These are phyloP conservation scores for Wickerhamiella azyma DNA, from an alignment of 805 yeast genomes.

Conservation along the genomic window DNA sequence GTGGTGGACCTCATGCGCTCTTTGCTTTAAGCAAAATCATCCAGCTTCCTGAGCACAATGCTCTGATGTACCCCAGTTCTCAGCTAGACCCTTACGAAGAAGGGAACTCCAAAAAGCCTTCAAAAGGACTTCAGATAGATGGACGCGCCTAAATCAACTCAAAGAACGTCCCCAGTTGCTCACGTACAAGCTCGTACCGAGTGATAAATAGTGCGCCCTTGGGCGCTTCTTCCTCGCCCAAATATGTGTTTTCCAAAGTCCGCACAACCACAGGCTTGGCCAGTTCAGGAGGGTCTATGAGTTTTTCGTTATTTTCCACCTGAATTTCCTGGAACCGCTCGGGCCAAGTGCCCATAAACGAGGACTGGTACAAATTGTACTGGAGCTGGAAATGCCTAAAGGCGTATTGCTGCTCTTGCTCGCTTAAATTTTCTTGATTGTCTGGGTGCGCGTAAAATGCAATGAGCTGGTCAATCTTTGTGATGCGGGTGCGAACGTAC, in stretches of 20 bases:
- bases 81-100: no score
- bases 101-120: no score
- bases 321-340: slow-evolving; percentile 56
- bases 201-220: slow-evolving; percentile 62
- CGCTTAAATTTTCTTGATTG: slow-evolving; percentile 12
- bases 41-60: no score
- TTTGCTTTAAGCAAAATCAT: no score
- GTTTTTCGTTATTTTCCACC: slow-evolving; percentile 47
- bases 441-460: slow-evolving; percentile 41
- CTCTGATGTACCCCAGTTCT: no score
- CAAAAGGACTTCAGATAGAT: no score
- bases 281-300: slow-evolving; percentile 71
- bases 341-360: slow-evolving; percentile 59
- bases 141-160: slow-evolving; percentile 12
- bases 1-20: no score
- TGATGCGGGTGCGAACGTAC: slow-evolving; percentile 63
- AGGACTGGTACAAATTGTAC: slow-evolving; percentile 48
- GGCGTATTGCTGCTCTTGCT: slow-evolving; percentile 12
- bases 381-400: slow-evolving; percentile 47
- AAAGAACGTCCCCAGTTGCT: slow-evolving; percentile 10
- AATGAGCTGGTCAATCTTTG: slow-evolving; percentile 55
- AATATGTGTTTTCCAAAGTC: slow-evolving; percentile 30
- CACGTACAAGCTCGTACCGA: slow-evolving; percentile 41
- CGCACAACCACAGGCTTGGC: slow-evolving; percentile 65
- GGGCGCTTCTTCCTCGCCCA: slow-evolving; percentile 37